A percentile compares a stretch with the other conserved stretches of the same genome.
Evolutionary conservation across 495 filamentous ascomycete genomes (phyloP).

Genomic region (Penicillium desertorum): DNA sequence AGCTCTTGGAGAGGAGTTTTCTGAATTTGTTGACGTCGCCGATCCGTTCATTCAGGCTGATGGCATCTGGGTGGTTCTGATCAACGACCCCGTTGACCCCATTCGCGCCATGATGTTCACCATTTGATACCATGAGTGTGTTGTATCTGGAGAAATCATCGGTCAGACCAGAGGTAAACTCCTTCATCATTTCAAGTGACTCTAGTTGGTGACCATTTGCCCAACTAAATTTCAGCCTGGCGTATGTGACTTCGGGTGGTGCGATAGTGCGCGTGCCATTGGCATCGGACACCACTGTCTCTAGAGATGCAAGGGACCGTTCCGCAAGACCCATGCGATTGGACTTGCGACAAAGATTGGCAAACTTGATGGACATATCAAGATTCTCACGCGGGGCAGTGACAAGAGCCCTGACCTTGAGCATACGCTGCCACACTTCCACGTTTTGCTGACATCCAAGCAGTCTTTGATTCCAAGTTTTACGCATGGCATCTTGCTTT

Average conservation of each 20-base stretch:
- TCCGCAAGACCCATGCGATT: conserved; percentile 94
- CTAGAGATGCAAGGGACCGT: conserved; percentile 81
- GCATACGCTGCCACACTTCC: conserved; percentile 97
- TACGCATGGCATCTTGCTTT: conserved; percentile 85
- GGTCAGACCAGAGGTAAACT: conserved; percentile 76
- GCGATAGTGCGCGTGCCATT: conserved; percentile 53
- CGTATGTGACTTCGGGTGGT: conserved; percentile 81
- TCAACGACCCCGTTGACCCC: conserved; percentile 63
- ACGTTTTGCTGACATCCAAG: conserved; percentile 96
- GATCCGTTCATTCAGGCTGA: conserved; percentile 40
- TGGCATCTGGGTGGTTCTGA: conserved; percentile 38
- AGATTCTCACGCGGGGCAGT: conserved; percentile 88
- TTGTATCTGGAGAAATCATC: conserved; percentile 67
- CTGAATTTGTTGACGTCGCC: conserved; percentile 51
- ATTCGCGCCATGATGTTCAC: conserved; percentile 47
- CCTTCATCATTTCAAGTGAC: conserved; percentile 73
- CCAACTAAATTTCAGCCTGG: conserved; percentile 94
- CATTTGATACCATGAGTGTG: conserved; percentile 50
- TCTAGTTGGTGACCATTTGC: conserved; percentile 67
- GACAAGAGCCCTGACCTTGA: conserved; percentile 90
- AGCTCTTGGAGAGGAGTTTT: conserved; percentile 88
- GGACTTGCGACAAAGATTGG: conserved; percentile 95
- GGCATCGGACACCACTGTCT: conserved; percentile 59
- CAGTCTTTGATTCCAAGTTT: conserved; percentile 91
- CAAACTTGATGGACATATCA: conserved; percentile 99